Percentiles rank a stretch among this genome's conserved stretches.
phyloP scores from a whole-genome alignment of 2,329 filamentous ascomycete species.

The Neofusicoccum kwambonambiense region DNA sequence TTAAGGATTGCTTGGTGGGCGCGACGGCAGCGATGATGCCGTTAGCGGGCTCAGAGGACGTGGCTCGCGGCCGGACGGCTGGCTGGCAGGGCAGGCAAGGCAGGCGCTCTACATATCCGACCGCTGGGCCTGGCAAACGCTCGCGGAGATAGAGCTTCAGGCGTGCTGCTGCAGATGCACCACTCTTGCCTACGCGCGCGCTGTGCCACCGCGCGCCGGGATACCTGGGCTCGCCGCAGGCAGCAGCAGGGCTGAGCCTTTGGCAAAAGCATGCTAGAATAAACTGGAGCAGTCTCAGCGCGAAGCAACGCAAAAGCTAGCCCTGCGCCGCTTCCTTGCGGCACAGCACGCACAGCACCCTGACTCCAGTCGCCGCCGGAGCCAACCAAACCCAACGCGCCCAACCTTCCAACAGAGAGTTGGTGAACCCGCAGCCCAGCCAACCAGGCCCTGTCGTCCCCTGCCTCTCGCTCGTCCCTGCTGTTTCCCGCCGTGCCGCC shows the following conservation, averaged over 20 bases:
- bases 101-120: background rate
- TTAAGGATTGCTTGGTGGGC: background rate
- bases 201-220: too few relatives aligned
- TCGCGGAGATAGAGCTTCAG: background rate
- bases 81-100: background rate
- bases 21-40: background rate
- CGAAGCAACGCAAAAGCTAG: background rate
- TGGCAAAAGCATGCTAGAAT: background rate
- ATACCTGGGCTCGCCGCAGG: background rate
- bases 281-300: background rate
- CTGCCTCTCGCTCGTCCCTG: background rate
- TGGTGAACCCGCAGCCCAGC: background rate
- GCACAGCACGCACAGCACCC: background rate
- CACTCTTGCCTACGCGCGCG: background rate
- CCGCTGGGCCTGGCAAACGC: background rate
- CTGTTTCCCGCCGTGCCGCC: background rate
- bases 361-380: background rate
- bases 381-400: background rate
- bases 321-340: background rate
- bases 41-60: background rate
- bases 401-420: background rate
- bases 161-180: background rate
- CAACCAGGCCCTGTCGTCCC: too few relatives aligned
- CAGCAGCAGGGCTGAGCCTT: background rate
- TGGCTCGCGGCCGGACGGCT: background rate